A percentile compares a stretch with the other conserved stretches of the same genome.
phyloP scores from a whole-genome alignment of 208 protist species.

The Leptomonas pyrrhocoris region DNA sequence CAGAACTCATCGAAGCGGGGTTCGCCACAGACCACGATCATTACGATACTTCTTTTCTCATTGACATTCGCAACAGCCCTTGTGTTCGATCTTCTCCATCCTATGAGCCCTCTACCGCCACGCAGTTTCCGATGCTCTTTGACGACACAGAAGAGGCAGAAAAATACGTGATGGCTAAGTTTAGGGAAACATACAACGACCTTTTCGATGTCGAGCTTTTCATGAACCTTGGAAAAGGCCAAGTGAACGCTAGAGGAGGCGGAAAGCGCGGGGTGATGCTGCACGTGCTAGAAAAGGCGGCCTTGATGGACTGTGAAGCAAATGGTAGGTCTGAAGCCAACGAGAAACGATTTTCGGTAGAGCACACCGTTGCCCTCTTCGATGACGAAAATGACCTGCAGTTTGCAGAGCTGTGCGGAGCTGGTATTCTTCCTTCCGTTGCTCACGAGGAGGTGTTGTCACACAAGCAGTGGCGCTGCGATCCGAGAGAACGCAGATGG shows the following conservation, averaged over 20 bases:
- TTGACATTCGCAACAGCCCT: constrained; percentile 33
- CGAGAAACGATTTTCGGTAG: constrained; percentile 5
- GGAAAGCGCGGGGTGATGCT: constrained; percentile 37
- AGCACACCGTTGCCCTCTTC: constrained; percentile 37
- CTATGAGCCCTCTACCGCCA: not conserved
- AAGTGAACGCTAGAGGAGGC: constrained; percentile 35
- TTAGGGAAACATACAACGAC: constrained; percentile 16
- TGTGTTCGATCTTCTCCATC: constrained; percentile 15
- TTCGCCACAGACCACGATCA: constrained; percentile 26
- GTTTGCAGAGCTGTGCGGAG: constrained; percentile 40
- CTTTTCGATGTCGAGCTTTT: constrained; percentile 24
- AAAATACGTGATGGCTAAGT: constrained; percentile 20
- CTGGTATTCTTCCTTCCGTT: constrained; percentile 45
- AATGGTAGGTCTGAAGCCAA: not conserved
- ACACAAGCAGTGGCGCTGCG: constrained; percentile 14
- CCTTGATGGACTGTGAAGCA: not conserved
- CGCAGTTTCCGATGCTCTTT: not conserved
- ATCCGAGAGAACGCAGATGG: constrained; percentile 17
- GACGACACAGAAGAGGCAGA: constrained; percentile 25
- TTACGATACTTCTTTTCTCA: constrained; percentile 44
- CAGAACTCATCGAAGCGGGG: constrained; percentile 27
- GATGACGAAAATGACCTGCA: constrained; percentile 47
- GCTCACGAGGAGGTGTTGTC: constrained; percentile 37
- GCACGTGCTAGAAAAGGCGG: constrained; percentile 16
- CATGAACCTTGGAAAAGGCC: constrained; percentile 44